Evolutionary conservation across 2,329 filamentous ascomycete genomes (phyloP).

Genomic region (Paecilomyces sp.): DNA sequence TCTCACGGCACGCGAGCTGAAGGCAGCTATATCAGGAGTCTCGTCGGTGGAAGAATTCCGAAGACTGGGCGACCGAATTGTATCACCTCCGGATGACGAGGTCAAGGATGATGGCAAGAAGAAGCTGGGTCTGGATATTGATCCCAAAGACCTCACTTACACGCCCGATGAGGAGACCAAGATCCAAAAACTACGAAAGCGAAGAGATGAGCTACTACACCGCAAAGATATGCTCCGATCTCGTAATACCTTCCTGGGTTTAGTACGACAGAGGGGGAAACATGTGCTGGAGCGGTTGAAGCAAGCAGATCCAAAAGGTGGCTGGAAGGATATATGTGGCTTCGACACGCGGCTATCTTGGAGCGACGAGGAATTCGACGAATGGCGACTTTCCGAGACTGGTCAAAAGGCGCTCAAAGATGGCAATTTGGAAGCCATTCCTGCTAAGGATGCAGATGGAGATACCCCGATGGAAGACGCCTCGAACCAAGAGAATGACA

Average conservation of each 20-base stretch:
- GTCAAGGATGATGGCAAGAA: slow-evolving; percentile 10
- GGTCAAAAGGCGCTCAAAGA: slow-evolving; percentile 34
- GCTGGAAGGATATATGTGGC: slow-evolving; percentile 43
- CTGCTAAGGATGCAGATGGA: slow-evolving; percentile 21
- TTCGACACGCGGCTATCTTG: slow-evolving; percentile 41
- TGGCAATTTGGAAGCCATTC: slow-evolving; percentile 26
- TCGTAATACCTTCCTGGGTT: slow-evolving; percentile 34
- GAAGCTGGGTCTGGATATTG: slow-evolving; percentile 22
- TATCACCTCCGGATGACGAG: slow-evolving; percentile 21
- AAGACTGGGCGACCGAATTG: slow-evolving; percentile 30
- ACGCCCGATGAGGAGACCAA: slow-evolving; percentile 30
- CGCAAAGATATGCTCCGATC: slow-evolving; percentile 34
- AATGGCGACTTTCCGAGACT: slow-evolving; percentile 34
- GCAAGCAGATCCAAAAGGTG: slow-evolving; percentile 36
- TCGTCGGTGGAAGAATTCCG: slow-evolving; percentile 34
- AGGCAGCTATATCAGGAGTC: slow-evolving; percentile 30
- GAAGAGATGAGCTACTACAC: slow-evolving; percentile 25
- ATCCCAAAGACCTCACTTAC: slow-evolving; percentile 23
- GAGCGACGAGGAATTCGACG: slow-evolving; percentile 42
- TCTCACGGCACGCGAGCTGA: slow-evolving; percentile 35
- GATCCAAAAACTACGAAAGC: slow-evolving; percentile 29
- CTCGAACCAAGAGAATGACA: slow-evolving; percentile 19
- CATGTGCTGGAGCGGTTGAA: slow-evolving; percentile 37
- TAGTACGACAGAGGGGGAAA: slow-evolving; percentile 36
- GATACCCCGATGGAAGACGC: slow-evolving; percentile 29